Evolutionary conservation across 2,329 filamentous ascomycete genomes (phyloP), one percentile per base, ranked within the genome.

Genomic region (Fusarium sp.): DNA sequence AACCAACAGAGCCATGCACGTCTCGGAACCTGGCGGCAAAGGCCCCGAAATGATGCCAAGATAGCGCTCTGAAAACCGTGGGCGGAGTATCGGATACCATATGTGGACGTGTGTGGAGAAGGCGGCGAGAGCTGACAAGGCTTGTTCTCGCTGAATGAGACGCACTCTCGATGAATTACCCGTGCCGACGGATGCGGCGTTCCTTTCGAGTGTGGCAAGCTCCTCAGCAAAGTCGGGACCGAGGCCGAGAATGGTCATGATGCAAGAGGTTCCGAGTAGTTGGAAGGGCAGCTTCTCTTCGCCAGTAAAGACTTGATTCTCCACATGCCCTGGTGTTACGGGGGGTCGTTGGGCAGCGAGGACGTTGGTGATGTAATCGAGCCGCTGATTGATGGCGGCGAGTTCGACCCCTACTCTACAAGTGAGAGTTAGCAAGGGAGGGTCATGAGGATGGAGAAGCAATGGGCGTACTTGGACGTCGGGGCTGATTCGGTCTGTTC

Each of bases 71-170:
- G 42, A 46, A 3, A 46, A 46, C 22, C 42, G 42, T 2, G 42
- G 42, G 22, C 42, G 61, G 29, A 64, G 61, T 29, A 64, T 46
- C 20, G 61, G 61, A 46, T 64, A 64, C 61, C 61, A 64, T 38
- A 64, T 20, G 61, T 64, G 61, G 61, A 64, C n/a, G 29, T 64
- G 51, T n/a, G 61, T 20, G 61, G 61, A 64, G 29, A 64, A 64
- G 61, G 61, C 51, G 27, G 61, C 61, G 31, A 64, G 49, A n/a
- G 61, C 61, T 57, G 61, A 64, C 17, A 64, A 29, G 51, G 51
- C 61, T 57, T 64, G 49, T 20, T 64, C 35, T 49, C 16, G 36
- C 51, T 46, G 61, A 11, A 64, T 64, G 51, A 64, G 51, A 35
- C 61, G 61, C 51, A 64, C 38, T 22, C 61, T 64, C 51, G 29